Evolutionary conservation across 805 yeast species (phyloP).

Genomic region (Vanderwaltozyma polyspora): DNA sequence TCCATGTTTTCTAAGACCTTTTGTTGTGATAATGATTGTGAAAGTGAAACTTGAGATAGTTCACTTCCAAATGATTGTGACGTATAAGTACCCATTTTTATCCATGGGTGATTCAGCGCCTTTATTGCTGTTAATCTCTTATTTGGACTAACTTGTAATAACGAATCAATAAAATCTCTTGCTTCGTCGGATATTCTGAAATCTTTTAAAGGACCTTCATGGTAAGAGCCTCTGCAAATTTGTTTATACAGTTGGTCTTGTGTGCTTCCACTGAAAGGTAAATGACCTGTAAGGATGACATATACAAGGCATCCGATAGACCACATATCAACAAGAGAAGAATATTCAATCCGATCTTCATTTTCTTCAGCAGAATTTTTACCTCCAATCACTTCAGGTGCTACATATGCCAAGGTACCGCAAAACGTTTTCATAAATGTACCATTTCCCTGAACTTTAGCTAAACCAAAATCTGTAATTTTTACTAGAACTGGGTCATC

Average conservation of each 20-base stretch:
- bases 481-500: conserved; percentile 89
- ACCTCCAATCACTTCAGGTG: conserved; percentile 74
- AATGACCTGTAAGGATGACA: conserved; percentile 82
- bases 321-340: conserved; percentile 94
- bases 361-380: conserved; percentile 16
- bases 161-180: conserved; percentile 53
- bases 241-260: conserved; percentile 75
- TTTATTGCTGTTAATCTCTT: conserved; percentile 60
- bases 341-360: conserved; percentile 37
- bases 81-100: conserved; percentile 24
- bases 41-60: conserved; percentile 41
- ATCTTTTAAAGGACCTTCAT: conserved; percentile 60
- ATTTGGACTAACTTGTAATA: conserved; percentile 69
- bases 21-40: conserved; percentile 65
- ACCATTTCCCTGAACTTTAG: conserved; percentile 76
- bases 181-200: conserved; percentile 59
- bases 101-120: conserved; percentile 79
- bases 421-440: conserved; percentile 92
- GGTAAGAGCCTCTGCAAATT: conserved; percentile 68
- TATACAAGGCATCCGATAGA: conserved; percentile 89
- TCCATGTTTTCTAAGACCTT: conserved; percentile 31
- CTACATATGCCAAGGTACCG: conserved; percentile 93
- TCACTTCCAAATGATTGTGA: conserved; percentile 2
- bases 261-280: conserved; percentile 89
- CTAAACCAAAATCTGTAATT: conserved; percentile 92